Evolutionary conservation across 495 filamentous ascomycete species (phyloP), one percentile per base, ranked within the genome.

Genomic region (Podospora pseudopauciseta): DNA sequence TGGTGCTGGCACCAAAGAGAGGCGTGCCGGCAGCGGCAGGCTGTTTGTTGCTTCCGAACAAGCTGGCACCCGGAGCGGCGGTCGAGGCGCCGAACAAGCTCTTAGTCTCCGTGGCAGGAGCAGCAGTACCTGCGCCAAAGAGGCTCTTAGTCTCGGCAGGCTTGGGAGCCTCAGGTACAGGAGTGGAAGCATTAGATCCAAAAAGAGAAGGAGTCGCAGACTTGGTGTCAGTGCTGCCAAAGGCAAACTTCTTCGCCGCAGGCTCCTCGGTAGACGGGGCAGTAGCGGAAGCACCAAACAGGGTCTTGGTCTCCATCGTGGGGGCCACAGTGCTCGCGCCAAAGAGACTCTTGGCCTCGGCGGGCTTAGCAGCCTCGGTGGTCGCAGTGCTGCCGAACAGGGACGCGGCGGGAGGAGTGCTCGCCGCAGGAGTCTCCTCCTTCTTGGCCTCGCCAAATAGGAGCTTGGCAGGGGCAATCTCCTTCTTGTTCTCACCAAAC

Each of bases 401-500:
- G 5, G 72, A 71, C 6, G 69, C 19, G 19, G 68, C 64, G 3
- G 64, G 27, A 53, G 74, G 67, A 64, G 68, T 74, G 15, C 69
- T 65, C 2, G 65, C 58, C 60, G 72, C 65, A 19, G 71, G 65
- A 55, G 68, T 65, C 16, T 49, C 39, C n/a, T 58, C 59, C 67
- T 72, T 30, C 72, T 60, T 68, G 64, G 72, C 64, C 55, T 75
- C 63, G 39, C 75, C 74, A 75, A 81, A 82, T 44, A 80, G 15
- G 39, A 16, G 39, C 3, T 72, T 60, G 26, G 77, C 32, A 32
- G 74, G 68, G 4, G 68, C 6, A 18, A 67, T 15, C 3, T 75
- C 19, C 57, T 78, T 77, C 53, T 44, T 61, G 44, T 70, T 66
- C 62, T 64, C 71, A 13, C 84, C 85, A 70, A 86, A 86, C 30